Percentiles rank a stretch among this genome's conserved stretches.
phyloP scores from a whole-genome alignment of 1,139 yeast species.

The Taiozyma sp. region DNA sequence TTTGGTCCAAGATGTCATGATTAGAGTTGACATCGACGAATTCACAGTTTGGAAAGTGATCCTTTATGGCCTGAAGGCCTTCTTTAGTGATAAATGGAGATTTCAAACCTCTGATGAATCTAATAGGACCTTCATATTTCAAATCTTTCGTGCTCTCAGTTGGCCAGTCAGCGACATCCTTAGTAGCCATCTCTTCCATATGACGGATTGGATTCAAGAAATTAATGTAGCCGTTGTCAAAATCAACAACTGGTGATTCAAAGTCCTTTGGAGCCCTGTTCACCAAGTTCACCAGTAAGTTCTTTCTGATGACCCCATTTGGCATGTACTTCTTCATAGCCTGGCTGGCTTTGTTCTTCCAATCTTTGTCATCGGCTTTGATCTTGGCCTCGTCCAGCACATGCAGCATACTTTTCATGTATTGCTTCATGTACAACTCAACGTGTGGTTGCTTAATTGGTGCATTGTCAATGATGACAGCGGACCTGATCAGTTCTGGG shows the following conservation, averaged over 20 bases:
- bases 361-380: slow-evolving; percentile 27
- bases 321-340: slow-evolving; percentile 24
- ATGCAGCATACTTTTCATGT: slow-evolving; percentile 21
- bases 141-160: slow-evolving; percentile 20
- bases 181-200: slow-evolving; percentile 23
- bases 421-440: slow-evolving; percentile 21
- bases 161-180: slow-evolving; percentile 40
- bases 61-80: slow-evolving; percentile 29
- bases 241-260: slow-evolving; percentile 22
- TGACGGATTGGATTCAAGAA: slow-evolving; percentile 21
- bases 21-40: slow-evolving; percentile 35
- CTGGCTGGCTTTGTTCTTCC: slow-evolving; percentile 27
- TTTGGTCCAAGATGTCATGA: slow-evolving; percentile 42
- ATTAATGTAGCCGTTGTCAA: slow-evolving; percentile 37
- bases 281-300: slow-evolving; percentile 23
- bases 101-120: slow-evolving; percentile 37
- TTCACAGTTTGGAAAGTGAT: slow-evolving; percentile 32
- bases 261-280: slow-evolving; percentile 20
- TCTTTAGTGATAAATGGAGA: slow-evolving; percentile 36
- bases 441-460: slow-evolving; percentile 33
- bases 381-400: slow-evolving; percentile 25
- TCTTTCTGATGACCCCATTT: slow-evolving; percentile 28
- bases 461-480: slow-evolving; percentile 44
- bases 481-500: slow-evolving; percentile 35
- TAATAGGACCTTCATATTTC: slow-evolving; percentile 33